phyloP scores from a whole-genome alignment of 129 eudicot genomes.

The Silybum marianum region DNA sequence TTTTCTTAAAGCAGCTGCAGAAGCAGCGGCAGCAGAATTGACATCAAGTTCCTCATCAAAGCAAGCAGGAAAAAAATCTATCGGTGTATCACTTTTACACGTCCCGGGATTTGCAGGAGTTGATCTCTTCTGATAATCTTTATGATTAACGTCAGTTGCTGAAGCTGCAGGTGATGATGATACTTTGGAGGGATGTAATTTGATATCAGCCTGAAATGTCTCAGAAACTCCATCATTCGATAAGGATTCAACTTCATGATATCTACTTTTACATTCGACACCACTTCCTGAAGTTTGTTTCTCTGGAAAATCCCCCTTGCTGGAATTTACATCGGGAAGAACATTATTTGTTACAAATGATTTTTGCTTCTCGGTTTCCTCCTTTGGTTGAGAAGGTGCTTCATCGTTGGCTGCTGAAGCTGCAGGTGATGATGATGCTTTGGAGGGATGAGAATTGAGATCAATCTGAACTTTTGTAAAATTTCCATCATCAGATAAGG shows the following conservation, averaged over 20 bases:
- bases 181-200: slow-evolving; percentile 41
- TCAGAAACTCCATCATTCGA: slow-evolving; percentile 39
- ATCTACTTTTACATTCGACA: slow-evolving; percentile 39
- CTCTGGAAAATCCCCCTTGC: slow-evolving; percentile 31
- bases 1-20: slow-evolving; percentile 77
- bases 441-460: slow-evolving; percentile 39
- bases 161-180: slow-evolving; percentile 39
- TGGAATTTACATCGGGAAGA: slow-evolving; percentile 30
- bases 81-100: slow-evolving; percentile 37
- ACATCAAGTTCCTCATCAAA: slow-evolving; percentile 72
- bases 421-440: slow-evolving; percentile 19
- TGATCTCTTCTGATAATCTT: slow-evolving; percentile 37
- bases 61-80: slow-evolving; percentile 36
- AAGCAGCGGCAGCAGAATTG: slow-evolving; percentile 78
- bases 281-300: slow-evolving; percentile 34
- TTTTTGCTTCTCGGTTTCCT: slow-evolving; percentile 28
- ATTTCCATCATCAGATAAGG: slow-evolving; percentile 38
- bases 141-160: slow-evolving; percentile 30
- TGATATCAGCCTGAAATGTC: slow-evolving; percentile 35
- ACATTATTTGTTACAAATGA: slow-evolving; percentile 29
- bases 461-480: slow-evolving; percentile 26
- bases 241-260: slow-evolving; percentile 38
- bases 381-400: slow-evolving; percentile 41
- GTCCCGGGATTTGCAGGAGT: slow-evolving; percentile 31
- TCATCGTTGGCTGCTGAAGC: too few relatives aligned